These are phyloP conservation scores for Ogataea naganishii DNA, from an alignment of 805 yeast genomes.

Conservation along the genomic window DNA sequence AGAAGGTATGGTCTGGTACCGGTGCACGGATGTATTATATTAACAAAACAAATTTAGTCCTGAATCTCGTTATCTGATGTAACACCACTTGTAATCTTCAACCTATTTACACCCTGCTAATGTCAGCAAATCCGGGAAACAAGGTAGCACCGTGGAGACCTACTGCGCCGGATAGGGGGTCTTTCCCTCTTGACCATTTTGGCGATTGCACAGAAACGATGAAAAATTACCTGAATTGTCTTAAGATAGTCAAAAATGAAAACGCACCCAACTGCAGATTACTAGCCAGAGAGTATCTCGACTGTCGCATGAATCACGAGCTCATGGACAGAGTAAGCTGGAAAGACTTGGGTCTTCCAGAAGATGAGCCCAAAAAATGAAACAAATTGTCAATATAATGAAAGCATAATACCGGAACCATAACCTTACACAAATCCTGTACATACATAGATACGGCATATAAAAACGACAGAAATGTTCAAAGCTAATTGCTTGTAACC, in stretches of 20 bases:
- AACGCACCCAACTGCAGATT: slow-evolving; percentile 89
- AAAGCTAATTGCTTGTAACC: too few relatives aligned
- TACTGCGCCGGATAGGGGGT: slow-evolving; percentile 93
- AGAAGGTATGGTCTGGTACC: too few relatives aligned
- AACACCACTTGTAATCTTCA: too few relatives aligned
- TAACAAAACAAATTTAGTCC: too few relatives aligned
- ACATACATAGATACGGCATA: too few relatives aligned
- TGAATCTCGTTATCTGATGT: too few relatives aligned
- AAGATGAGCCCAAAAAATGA: too few relatives aligned
- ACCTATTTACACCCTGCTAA: slow-evolving; percentile 3
- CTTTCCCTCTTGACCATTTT: slow-evolving; percentile 87
- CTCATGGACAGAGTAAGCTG: slow-evolving; percentile 27
- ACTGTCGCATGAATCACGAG: slow-evolving; percentile 80
- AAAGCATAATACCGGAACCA: too few relatives aligned
- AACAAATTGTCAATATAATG: too few relatives aligned
- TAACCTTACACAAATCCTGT: too few relatives aligned
- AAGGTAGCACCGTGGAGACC: slow-evolving; percentile 51
- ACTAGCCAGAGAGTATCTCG: slow-evolving; percentile 71
- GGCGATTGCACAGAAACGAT: slow-evolving; percentile 76
- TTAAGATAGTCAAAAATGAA: slow-evolving; percentile 67
- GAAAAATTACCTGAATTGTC: slow-evolving; percentile 68
- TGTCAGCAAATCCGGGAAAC: slow-evolving; percentile 39
- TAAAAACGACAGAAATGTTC: too few relatives aligned
- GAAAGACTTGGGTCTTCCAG: slow-evolving; percentile 28
- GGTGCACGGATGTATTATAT: too few relatives aligned